These are phyloP conservation scores for Saccharomycopsis schoenii DNA, from an alignment of 805 yeast genomes.

Conservation along the genomic window DNA sequence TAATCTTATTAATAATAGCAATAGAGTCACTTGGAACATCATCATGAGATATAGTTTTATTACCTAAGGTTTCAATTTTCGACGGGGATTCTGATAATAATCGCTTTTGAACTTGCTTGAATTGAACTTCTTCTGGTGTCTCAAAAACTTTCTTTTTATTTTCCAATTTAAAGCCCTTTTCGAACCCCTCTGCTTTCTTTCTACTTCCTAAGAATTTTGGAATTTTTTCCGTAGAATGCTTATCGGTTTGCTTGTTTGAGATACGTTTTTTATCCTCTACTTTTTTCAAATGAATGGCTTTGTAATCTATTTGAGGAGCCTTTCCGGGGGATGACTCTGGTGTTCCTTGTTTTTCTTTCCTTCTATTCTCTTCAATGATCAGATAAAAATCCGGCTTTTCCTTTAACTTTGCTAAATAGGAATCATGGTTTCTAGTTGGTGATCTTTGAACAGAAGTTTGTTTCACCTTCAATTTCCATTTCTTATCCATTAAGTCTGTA, in stretches of 20 bases:
- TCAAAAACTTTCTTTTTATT: neutral
- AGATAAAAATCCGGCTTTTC: slow-evolving; percentile 15
- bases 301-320: neutral
- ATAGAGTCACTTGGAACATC: slow-evolving; percentile 17
- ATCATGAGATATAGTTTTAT: neutral
- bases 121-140: neutral
- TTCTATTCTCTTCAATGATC: slow-evolving; percentile 5
- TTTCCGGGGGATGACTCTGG: neutral
- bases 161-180: neutral
- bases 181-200: neutral
- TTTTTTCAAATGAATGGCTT: slow-evolving; percentile 5
- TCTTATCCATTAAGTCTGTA: neutral
- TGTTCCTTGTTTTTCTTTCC: neutral
- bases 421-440: slow-evolving; percentile 13
- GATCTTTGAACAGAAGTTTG: slow-evolving; percentile 16
- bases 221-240: neutral
- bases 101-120: neutral
- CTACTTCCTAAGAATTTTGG: neutral
- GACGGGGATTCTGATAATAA: neutral
- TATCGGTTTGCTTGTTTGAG: neutral
- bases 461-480: slow-evolving; percentile 13
- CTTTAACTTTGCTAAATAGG: slow-evolving; percentile 6
- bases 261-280: neutral
- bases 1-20: slow-evolving; percentile 16
- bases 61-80: slow-evolving; percentile 1